Base-by-base conservation (phyloP, 371 early-diverging fungal genomes). In the Mucor lusitanicus region DNA sequence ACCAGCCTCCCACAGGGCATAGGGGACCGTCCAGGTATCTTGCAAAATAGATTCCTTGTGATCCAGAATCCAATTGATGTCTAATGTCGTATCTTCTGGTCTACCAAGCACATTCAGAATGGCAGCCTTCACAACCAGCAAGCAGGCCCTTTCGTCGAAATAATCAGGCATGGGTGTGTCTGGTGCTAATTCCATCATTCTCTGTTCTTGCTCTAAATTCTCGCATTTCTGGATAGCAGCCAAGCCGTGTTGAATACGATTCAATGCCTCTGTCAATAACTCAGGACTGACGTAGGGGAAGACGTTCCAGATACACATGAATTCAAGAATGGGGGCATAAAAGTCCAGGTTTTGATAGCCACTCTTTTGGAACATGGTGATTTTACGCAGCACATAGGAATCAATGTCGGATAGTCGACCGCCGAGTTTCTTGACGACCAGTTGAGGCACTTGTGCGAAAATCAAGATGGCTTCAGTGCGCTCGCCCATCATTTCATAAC, bases 1-100 rank as follows among this genome's bases (percentile, higher is more conserved):
- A 21, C 83, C 83, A 7, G 80, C 76, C 57, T 85, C 84, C 86
- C 87, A 88, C 35, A 79, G 75, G 0, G 87, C 86, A 69, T 82
- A 88, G 7, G 89, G 89, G 0, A 85, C 76, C 1, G 83, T 78
- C 86, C 87, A 88, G 8, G 79, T 81, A 46, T 88, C 87, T 4
- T 75, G 71, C 6, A 39, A 35, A 33, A 83, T 80, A 37, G 69
- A 77, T 6, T 77, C 73, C 15, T 76, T 72, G 59, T 85, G 82
- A 32, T 87, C 89, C 28, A 86, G 42, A 23, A 88, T 77, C 89
- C 89, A 88, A 44, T 81, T 83, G 55, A 87, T 70, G 48, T 80
- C 72, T 11, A 75, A 63, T 3, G 71, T 74, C 6, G 64, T 72
- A 9, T 75, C 73, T 12, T 62, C 63, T 9, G 69, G 55, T 1